Evolutionary conservation across 164 flowering plant genomes (phyloP).

Genomic region (Annona squamosa): DNA sequence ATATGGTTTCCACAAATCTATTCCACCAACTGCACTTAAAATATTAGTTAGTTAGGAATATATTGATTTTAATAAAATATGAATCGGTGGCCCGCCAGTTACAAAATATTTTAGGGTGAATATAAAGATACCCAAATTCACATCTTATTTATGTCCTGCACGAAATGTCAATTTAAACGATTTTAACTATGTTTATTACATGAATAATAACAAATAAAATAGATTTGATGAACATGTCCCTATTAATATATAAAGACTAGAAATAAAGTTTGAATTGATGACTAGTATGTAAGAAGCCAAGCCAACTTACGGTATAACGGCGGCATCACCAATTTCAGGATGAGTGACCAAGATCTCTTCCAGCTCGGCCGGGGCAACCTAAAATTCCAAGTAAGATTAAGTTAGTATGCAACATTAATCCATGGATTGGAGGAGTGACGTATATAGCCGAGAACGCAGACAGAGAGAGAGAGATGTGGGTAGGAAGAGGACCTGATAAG

Average conservation of each 20-base stretch:
- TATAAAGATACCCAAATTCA: too few species aligned
- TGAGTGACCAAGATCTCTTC: conserved; percentile 21
- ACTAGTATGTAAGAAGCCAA: neutral
- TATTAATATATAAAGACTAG: too few species aligned
- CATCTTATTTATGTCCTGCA: too few species aligned
- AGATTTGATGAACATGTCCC: too few species aligned
- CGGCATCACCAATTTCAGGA: conserved; percentile 21
- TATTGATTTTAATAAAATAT: neutral
- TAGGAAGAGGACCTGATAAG: conserved; percentile 22
- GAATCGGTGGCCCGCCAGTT: neutral
- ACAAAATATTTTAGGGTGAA: too few species aligned
- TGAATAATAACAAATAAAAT: too few species aligned
- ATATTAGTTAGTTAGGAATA: neutral
- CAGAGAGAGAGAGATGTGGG: conserved; percentile 1
- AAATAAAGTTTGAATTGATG: neutral
- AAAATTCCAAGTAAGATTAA: neutral
- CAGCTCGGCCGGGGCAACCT: conserved; percentile 34
- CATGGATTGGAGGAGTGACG: neutral
- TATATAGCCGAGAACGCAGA: neutral
- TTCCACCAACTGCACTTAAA: too few species aligned
- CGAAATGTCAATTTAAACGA: too few species aligned
- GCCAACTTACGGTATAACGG: conserved; percentile 25
- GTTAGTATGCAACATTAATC: neutral
- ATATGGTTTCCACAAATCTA: too few species aligned
- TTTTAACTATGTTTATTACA: too few species aligned